A percentile compares a stretch with the other conserved stretches of the same genome.
Conservation (phyloP, 2,329 filamentous ascomycete genomes). For the Fusarium sp. region DNA sequence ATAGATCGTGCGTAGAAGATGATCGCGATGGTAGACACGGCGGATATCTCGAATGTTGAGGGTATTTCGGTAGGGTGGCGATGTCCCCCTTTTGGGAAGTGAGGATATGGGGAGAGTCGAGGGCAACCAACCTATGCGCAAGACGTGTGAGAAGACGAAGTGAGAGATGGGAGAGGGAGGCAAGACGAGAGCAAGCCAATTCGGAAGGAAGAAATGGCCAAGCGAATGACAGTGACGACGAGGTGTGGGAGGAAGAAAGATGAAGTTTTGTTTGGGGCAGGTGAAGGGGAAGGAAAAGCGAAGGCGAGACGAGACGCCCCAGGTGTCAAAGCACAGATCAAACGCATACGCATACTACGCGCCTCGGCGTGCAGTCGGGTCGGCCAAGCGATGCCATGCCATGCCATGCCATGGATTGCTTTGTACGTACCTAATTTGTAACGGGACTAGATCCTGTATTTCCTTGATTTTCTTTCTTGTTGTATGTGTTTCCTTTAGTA, state of each 20-base stretch:
- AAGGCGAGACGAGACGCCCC: slow-evolving; percentile 24
- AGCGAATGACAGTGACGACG: slow-evolving; percentile 6
- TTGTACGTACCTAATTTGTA: slow-evolving; percentile 42
- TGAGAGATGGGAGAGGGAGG: not conserved
- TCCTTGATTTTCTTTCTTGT: slow-evolving; percentile 28
- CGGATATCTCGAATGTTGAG: not conserved
- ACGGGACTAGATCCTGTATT: slow-evolving; percentile 31
- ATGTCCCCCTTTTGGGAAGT: slow-evolving; percentile 7
- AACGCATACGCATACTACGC: slow-evolving; percentile 34
- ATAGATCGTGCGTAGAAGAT: slow-evolving; percentile 11
- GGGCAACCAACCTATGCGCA: slow-evolving; percentile 38
- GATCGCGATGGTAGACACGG: slow-evolving; percentile 20
- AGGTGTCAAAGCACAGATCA: slow-evolving; percentile 21
- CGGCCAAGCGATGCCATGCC: slow-evolving; percentile 21
- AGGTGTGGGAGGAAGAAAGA: slow-evolving; percentile 12
- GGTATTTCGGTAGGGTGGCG: not conserved
- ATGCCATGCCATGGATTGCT: slow-evolving; percentile 18
- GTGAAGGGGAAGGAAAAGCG: slow-evolving; percentile 32
- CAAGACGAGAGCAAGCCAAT: slow-evolving; percentile 21
- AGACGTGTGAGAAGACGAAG: slow-evolving; percentile 16
- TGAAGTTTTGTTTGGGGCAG: slow-evolving; percentile 11
- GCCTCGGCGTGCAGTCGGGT: slow-evolving; percentile 35
- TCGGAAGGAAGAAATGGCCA: slow-evolving; percentile 16
- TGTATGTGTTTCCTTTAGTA: slow-evolving; percentile 13
- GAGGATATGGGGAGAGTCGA: not conserved